Evolutionary conservation across 805 yeast genomes (phyloP).

Genomic region (Barnettozyma populi): DNA sequence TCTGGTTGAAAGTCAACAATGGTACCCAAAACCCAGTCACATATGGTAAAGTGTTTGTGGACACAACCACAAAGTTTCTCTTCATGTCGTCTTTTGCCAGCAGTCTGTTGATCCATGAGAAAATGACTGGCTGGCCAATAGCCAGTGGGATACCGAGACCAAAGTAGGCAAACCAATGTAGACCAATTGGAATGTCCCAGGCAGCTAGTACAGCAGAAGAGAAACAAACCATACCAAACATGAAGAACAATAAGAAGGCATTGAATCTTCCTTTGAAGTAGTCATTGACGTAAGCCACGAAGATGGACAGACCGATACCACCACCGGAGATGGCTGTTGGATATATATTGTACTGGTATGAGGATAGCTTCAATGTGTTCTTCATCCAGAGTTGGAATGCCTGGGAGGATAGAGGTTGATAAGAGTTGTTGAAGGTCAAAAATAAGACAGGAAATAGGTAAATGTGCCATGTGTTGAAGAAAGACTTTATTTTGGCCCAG

Average conservation of each 20-base stretch:
- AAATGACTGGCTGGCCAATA: constrained; percentile 52
- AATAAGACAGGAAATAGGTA: constrained; percentile 34
- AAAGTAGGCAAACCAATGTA: constrained; percentile 46
- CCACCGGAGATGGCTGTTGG: constrained; percentile 36
- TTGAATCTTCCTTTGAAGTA: constrained; percentile 31
- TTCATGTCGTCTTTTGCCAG: constrained; percentile 30
- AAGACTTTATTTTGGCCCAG: constrained; percentile 33
- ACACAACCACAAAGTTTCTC: constrained; percentile 33
- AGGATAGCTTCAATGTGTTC: constrained; percentile 27
- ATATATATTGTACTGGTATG: constrained; percentile 34
- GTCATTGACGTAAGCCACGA: constrained; percentile 34
- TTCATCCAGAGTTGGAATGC: constrained; percentile 44
- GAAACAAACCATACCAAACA: constrained; percentile 35
- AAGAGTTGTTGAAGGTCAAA: constrained; percentile 15
- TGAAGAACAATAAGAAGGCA: constrained; percentile 32
- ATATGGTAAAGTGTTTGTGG: constrained; percentile 39
- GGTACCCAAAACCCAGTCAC: constrained; percentile 38
- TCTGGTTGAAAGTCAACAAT: constrained; percentile 34
- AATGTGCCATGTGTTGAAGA: constrained; percentile 45
- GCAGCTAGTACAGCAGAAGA: constrained; percentile 39
- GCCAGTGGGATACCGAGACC: constrained; percentile 42
- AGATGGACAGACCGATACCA: constrained; percentile 33
- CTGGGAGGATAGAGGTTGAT: constrained; percentile 32
- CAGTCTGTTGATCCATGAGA: constrained; percentile 48
- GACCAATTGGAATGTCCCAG: constrained; percentile 43